phyloP scores from a whole-genome alignment of 805 yeast species.

The Starmerella geochares region DNA sequence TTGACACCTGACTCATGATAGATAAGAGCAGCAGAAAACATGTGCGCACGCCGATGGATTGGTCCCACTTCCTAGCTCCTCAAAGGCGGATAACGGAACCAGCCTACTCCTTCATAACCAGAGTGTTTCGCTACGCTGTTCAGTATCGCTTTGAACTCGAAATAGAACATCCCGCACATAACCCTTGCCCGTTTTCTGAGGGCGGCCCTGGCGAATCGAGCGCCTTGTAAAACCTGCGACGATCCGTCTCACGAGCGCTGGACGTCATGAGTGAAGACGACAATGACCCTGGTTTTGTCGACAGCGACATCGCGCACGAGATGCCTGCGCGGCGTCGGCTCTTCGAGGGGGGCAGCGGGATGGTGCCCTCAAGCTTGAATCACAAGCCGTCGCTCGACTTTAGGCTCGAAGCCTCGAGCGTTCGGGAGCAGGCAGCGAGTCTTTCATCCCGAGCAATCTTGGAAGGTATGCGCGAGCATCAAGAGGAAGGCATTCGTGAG shows the following conservation, averaged over 20 bases:
- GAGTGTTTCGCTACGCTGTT: no score
- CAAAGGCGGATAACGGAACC: no score
- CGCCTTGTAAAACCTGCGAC: not conserved
- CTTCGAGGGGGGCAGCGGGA: conserved; percentile 19
- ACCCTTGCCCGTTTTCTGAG: not conserved
- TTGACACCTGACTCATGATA: no score
- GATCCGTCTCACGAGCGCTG: no score
- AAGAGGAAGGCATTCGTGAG: not conserved
- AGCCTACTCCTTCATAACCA: no score
- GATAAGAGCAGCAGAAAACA: no score
- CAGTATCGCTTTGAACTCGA: no score
- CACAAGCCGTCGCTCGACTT: conserved; percentile 15
- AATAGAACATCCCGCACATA: not conserved
- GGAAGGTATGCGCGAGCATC: conserved; percentile 13
- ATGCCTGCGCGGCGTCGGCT: conserved; percentile 17
- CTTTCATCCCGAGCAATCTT: conserved; percentile 21
- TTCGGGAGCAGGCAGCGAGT: conserved; percentile 23
- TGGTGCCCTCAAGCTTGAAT: conserved; percentile 11
- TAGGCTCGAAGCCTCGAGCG: conserved; percentile 16
- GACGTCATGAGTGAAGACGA: conserved; percentile 1
- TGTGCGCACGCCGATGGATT: no score
- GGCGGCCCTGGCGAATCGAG: not conserved
- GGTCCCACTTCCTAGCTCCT: no score
- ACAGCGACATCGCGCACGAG: conserved; percentile 1
- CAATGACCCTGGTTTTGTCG: not conserved